phyloP scores from a whole-genome alignment of 805 yeast species.

The Kluyveromyces aestuarii region DNA sequence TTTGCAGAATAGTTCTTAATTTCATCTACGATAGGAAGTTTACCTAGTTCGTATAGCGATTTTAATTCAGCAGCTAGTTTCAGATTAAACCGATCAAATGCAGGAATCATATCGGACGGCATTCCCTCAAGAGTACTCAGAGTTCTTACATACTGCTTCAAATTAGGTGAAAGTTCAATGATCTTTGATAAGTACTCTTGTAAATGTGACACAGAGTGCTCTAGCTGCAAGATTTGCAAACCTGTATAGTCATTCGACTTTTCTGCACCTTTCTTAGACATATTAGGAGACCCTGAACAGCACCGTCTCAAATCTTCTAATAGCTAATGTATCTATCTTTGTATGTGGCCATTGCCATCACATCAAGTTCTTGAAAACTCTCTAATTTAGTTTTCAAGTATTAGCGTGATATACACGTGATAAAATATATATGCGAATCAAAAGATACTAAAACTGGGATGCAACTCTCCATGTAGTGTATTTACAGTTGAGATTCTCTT shows the following conservation, averaged over 20 bases:
- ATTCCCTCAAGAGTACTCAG: constrained; percentile 25
- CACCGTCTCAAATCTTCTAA: background rate
- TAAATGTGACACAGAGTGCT: constrained; percentile 44
- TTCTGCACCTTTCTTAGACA: background rate
- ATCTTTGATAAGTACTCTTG: constrained; percentile 45
- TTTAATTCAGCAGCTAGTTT: constrained; percentile 54
- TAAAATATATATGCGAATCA: too few species aligned
- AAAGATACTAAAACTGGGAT: too few species aligned
- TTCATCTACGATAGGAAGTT: constrained; percentile 47
- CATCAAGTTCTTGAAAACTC: too few species aligned
- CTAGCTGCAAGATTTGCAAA: constrained; percentile 31
- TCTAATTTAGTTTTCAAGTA: too few species aligned
- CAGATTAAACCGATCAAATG: constrained; percentile 45
- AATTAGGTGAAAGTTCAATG: constrained; percentile 48
- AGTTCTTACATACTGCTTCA: constrained; percentile 31
- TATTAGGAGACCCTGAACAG: background rate
- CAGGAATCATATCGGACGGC: constrained; percentile 37
- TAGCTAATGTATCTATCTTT: too few species aligned
- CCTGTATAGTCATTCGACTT: constrained; percentile 10
- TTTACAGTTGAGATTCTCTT: too few species aligned
- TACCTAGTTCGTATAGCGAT: constrained; percentile 39
- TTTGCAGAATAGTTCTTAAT: constrained; percentile 35
- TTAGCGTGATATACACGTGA: too few species aligned
- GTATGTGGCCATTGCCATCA: too few species aligned
- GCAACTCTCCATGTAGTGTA: too few species aligned